Base-by-base conservation (phyloP, 495 filamentous ascomycete species). In the Hypoxylon cercidicola region DNA sequence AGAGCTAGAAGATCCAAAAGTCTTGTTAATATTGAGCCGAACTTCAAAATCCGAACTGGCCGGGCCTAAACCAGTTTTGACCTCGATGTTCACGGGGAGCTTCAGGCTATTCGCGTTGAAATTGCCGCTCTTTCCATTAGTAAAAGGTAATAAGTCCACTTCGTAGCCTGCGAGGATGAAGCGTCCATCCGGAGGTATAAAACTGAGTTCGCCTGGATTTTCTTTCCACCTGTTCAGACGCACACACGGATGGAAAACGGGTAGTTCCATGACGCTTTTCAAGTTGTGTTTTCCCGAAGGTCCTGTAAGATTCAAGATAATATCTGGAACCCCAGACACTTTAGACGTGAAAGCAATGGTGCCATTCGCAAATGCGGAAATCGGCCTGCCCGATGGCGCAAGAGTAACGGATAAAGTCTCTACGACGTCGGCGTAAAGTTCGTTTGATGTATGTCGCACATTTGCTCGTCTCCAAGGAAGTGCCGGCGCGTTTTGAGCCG, bases 211-310 rank as follows among this genome's bases (percentile, higher is more conserved):
- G 1, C 95, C 95, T 0, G 95, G 93, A 35, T 84, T 84, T 56
- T 96, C 92, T 55, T 88, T 85, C 95, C 95, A 99, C 35, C 86
- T 80, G 16, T 87, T 88, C 16, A 98, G 77, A 15, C 96, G 83
- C 8, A 99, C 95, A 72, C 93, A 98, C 0, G 95, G 95, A 70
- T 99, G 95, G 71, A 99, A 99, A 0, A 97, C 93, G 0, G 94
- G 94, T n/a, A 97, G 77, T 57, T 93, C 88, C 54, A 98, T 84
- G 20, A 91, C 85, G 49, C 84, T 85, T 28, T 81, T 86, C 45
- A 97, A 84, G 41, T 87, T 84, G 74, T 90, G 89, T 64, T 77
- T 89, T 69, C 91, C 91, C 7, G 90, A 90, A 0, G 92, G 89
- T 1, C 90, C 84, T 0, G 88, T 87, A 40, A 99, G 84, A 8